A percentile compares a stretch with the other conserved stretches of the same genome.
Conservation (phyloP, 2,329 filamentous ascomycete species). For the Fusarium sp. region DNA sequence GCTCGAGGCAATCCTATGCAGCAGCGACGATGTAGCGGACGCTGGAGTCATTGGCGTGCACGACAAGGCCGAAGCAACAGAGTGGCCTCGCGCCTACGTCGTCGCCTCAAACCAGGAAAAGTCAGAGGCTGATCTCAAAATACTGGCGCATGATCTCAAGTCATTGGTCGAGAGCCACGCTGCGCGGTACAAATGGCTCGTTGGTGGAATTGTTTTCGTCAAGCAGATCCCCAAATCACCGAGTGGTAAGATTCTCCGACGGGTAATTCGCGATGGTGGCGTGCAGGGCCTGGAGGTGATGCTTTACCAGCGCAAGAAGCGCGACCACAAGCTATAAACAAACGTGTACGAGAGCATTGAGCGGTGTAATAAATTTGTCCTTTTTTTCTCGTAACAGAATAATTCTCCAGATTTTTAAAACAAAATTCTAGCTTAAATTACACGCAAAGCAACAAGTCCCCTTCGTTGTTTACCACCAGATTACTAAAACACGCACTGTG, state of each 20-base stretch:
- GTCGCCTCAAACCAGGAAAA: slow-evolving; percentile 53
- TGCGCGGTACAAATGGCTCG: slow-evolving; percentile 74
- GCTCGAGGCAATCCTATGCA: slow-evolving; percentile 54
- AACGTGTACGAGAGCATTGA: background rate
- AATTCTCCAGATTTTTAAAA: slow-evolving; percentile 1
- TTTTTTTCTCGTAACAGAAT: background rate
- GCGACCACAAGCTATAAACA: slow-evolving; percentile 39
- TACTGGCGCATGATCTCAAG: slow-evolving; percentile 66
- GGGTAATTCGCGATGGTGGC: slow-evolving; percentile 58
- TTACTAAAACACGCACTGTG: slow-evolving; percentile 51
- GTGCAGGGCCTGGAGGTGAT: slow-evolving; percentile 51
- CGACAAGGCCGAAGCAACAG: slow-evolving; percentile 68
- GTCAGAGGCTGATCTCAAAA: slow-evolving; percentile 55
- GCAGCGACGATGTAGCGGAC: slow-evolving; percentile 66
- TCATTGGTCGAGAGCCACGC: slow-evolving; percentile 70
- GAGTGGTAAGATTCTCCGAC: slow-evolving; percentile 62
- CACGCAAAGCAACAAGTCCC: slow-evolving; percentile 7
- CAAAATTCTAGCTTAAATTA: background rate
- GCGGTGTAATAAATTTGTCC: slow-evolving; percentile 4
- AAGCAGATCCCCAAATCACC: slow-evolving; percentile 79
- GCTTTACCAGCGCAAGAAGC: slow-evolving; percentile 46
- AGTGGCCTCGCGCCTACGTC: slow-evolving; percentile 73
- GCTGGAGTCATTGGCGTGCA: slow-evolving; percentile 73
- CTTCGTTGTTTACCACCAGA: slow-evolving; percentile 43
- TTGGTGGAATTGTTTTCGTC: slow-evolving; percentile 77